Conservation (phyloP, 345 rosid species). For the Citrus cavaleriei region DNA sequence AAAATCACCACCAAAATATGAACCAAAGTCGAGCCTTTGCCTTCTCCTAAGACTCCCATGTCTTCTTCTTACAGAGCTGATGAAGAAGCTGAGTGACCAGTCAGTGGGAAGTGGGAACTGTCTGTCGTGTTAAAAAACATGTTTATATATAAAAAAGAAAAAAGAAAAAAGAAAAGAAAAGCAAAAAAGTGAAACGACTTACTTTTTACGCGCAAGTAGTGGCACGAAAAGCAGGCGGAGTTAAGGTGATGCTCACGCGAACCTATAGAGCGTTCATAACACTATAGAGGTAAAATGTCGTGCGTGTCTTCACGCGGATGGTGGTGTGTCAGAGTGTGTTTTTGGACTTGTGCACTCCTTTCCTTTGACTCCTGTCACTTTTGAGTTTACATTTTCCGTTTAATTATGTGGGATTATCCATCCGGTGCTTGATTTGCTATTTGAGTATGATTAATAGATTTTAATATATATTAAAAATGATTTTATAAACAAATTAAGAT, state of each 20-base stretch:
- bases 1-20: slow-evolving; percentile 68
- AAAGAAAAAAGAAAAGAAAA: background rate
- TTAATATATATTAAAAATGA: no score
- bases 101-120: background rate
- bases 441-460: background rate
- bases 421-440: background rate
- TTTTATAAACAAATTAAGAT: no score
- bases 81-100: background rate
- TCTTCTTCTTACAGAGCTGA: background rate
- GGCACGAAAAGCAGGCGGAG: slow-evolving; percentile 6
- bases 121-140: background rate
- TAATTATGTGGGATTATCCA: background rate
- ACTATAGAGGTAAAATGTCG: background rate
- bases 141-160: no score
- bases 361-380: background rate
- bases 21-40: slow-evolving; percentile 64
- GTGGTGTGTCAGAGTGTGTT: background rate
- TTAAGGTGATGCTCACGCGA: background rate
- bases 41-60: slow-evolving; percentile 47
- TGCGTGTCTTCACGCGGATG: background rate
- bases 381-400: no score
- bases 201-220: background rate
- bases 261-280: background rate
- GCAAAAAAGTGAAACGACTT: no score
- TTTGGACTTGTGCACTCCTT: background rate